Percentiles rank a stretch among this genome's conserved stretches.
Conservation (phyloP, 2,329 filamentous ascomycete species). For the Trichoderma hamatum region DNA sequence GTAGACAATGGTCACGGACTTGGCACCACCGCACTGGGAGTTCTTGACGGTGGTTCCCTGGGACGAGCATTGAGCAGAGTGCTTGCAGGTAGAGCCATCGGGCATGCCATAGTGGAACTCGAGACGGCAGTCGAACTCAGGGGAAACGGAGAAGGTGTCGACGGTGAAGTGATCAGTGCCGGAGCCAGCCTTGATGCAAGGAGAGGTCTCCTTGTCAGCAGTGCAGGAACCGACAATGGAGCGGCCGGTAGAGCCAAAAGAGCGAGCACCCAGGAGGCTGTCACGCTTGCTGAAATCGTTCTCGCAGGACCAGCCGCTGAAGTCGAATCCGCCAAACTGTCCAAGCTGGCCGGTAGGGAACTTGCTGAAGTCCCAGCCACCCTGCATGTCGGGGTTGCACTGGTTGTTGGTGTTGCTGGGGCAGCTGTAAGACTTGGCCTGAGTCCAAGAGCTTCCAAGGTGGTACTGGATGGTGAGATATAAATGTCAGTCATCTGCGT, state of each 20-base stretch:
- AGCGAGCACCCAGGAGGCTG: slow-evolving; percentile 55
- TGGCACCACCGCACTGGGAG: slow-evolving; percentile 90
- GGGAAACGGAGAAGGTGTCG: slow-evolving; percentile 70
- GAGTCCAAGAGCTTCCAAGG: slow-evolving; percentile 31
- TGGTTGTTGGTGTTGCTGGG: slow-evolving; percentile 76
- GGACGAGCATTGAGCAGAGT: slow-evolving; percentile 68
- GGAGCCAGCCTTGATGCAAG: slow-evolving; percentile 60
- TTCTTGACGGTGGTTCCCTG: slow-evolving; percentile 74
- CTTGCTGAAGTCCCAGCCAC: slow-evolving; percentile 72
- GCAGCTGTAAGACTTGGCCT: slow-evolving; percentile 59
- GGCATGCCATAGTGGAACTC: slow-evolving; percentile 88
- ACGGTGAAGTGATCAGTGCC: slow-evolving; percentile 69
- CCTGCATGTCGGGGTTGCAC: slow-evolving; percentile 70
- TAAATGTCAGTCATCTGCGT: not conserved
- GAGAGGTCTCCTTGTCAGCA: slow-evolving; percentile 50
- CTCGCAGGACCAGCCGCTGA: slow-evolving; percentile 72
- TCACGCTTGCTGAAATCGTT: slow-evolving; percentile 62
- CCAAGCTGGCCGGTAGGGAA: slow-evolving; percentile 64
- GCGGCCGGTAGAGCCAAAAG: slow-evolving; percentile 52
- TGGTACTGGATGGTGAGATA: slow-evolving; percentile 11
- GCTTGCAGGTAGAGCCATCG: slow-evolving; percentile 80
- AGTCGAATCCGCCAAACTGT: slow-evolving; percentile 72
- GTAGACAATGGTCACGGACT: slow-evolving; percentile 72
- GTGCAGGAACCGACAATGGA: slow-evolving; percentile 61
- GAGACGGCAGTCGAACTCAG: slow-evolving; percentile 75